Conservation (phyloP, 2,329 filamentous ascomycete genomes). For the Cladosporium halotolerans region DNA sequence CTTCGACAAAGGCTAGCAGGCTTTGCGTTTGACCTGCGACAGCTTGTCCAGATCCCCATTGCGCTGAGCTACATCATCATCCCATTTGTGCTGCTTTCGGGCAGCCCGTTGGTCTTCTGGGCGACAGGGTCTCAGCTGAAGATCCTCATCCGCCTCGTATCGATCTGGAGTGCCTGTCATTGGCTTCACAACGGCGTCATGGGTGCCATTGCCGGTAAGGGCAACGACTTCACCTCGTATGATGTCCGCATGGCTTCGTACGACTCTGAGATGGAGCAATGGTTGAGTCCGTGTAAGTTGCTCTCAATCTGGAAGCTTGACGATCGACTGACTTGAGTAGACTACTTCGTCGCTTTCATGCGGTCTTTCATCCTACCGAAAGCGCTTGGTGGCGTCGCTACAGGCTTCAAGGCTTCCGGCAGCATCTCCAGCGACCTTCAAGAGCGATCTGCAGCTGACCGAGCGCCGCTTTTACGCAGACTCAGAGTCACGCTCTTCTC, state of each 20-base stretch:
- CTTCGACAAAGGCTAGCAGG: slow-evolving; percentile 43
- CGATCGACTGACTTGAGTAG: not conserved
- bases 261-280: slow-evolving; percentile 42
- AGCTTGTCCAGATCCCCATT: slow-evolving; percentile 37
- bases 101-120: slow-evolving; percentile 53
- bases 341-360: slow-evolving; percentile 9
- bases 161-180: slow-evolving; percentile 12
- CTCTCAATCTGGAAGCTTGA: not conserved
- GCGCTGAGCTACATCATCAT: slow-evolving; percentile 53
- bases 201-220: slow-evolving; percentile 7
- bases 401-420: slow-evolving; percentile 56
- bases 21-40: slow-evolving; percentile 53
- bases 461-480: slow-evolving; percentile 44
- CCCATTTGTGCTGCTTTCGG: slow-evolving; percentile 53
- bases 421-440: slow-evolving; percentile 51
- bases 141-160: slow-evolving; percentile 12
- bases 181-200: slow-evolving; percentile 14
- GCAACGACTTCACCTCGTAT: slow-evolving; percentile 35
- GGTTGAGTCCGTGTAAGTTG: slow-evolving; percentile 12
- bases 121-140: slow-evolving; percentile 31
- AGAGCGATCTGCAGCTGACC: slow-evolving; percentile 46
- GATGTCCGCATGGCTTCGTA: slow-evolving; percentile 60
- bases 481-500: slow-evolving; percentile 46
- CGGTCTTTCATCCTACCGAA: slow-evolving; percentile 18
- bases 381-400: slow-evolving; percentile 47